Base-by-base conservation (phyloP, 768 basidiomycete species). In the Paxillus ammoniavirescens region DNA sequence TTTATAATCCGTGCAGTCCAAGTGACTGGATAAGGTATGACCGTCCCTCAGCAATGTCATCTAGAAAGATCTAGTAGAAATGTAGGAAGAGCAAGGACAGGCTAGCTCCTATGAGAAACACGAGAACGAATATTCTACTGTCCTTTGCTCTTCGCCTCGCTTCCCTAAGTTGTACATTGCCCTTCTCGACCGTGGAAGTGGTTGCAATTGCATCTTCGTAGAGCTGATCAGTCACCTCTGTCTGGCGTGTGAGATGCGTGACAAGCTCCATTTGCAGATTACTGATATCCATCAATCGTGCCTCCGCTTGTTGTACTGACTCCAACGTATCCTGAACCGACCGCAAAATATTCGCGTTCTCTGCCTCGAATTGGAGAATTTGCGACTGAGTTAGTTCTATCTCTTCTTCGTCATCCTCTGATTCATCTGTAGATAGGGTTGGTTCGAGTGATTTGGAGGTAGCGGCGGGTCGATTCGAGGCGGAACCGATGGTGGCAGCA, bases 161-260 rank as follows among this genome's bases (percentile, higher is more conserved):
- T 74, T 94, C 92, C 68, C 82, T 86, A 52, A 99, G 77, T 71
- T 99, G 93, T 41, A 80, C 76, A 61, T 98, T 98, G 33, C 96
- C 94, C 68, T 89, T 90, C 61, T 90, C 89, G 37, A 98, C 86
- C 44, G 85, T 89, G 8, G 83, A 85, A 10, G 91, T 88, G 28
- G 90, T 91, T 2, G 88, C 83, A 50, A 97, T 87, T 8, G 93
- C 95, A 65, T 99, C 96, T 61, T 97, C 93, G 65, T 93, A 97
- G 55, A 99, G 74, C 69, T 92, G 85, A 63, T 98, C 95, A 9
- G 94, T 93, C 60, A 94, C 71, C 74, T 95, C 95, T 2, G 89
- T 89, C 77, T 99, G 97, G 63, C 77, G 81, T 35, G 89, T 87
- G 38, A 99, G 78, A 66, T 98, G 93, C 13, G 82, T 76, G 47